Base-by-base conservation (phyloP, 805 yeast species). In the Candida patagonica region DNA sequence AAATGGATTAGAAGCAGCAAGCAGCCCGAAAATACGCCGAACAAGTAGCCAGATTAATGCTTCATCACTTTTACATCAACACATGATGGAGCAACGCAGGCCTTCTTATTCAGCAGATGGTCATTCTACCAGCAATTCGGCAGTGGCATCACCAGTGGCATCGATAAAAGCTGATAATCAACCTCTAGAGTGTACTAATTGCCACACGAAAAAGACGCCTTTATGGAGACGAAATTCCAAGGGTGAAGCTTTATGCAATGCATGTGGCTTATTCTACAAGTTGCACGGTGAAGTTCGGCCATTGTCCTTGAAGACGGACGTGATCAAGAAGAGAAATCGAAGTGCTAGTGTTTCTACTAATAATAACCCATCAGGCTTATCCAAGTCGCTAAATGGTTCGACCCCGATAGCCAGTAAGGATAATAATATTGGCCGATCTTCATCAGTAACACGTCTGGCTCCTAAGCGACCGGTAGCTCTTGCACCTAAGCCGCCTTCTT, bases 261-360 rank as follows among this genome's bases (percentile, higher is more conserved):
- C 98, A 0, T 89, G 98, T 65, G 98, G 98, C 0, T 65, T 89
- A 45, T 89, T 89, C 53, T 70, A 86, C 57, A 89, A 89, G 61
- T 65, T 89, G 26, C 97, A 89, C 54, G 98, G 97, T 13, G 94
- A 88, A 10, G 95, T 88, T 46, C 71, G 98, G 44, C 98, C 98
- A 2, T 66, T 92, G 41, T 80, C 95, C n/a, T 67, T 87, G 52
- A 87, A 87, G 59, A 84, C 96, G 0, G 96, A 92, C 59, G 94
- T 89, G 1, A 89, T 89, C 41, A 86, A 86, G 60, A 88, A 88
- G 62, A 75, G 98, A 52, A 95, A 92, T 59, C 71, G 96, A 37
- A 30, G 32, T 35, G 26, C 40, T 12, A 29, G 22, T 20, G 13
- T n/a, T n/a, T n/a, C n/a, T n/a, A n/a, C n/a, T n/a, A n/a, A 20